Evolutionary conservation across 441 rosid species (phyloP).

Genomic region (Aleurites moluccanus): DNA sequence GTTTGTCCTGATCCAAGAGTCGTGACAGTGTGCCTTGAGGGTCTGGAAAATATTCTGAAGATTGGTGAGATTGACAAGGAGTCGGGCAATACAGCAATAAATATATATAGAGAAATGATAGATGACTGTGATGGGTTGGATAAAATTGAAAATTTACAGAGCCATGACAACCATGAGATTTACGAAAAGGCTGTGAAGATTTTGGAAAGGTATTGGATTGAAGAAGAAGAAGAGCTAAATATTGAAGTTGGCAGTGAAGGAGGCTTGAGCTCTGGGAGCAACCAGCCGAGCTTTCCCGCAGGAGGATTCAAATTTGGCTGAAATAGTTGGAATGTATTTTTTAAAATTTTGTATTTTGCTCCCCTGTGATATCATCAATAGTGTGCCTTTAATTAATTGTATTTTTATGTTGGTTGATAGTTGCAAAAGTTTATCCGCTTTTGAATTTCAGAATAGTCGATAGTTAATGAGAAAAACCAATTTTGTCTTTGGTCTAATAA

Average conservation of each 20-base stretch:
- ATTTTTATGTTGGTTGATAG: neutral
- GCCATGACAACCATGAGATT: slow-evolving; percentile 51
- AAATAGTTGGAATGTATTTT: neutral
- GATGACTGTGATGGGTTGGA: slow-evolving; percentile 76
- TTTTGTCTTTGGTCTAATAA: too few relatives aligned
- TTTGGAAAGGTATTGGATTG: slow-evolving; percentile 66
- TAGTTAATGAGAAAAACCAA: too few relatives aligned
- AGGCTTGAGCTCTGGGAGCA: neutral
- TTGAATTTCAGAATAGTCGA: too few relatives aligned
- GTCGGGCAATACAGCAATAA: slow-evolving; percentile 38
- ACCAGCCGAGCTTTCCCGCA: neutral
- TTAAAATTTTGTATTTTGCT: neutral
- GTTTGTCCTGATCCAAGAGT: slow-evolving; percentile 80
- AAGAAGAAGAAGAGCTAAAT: slow-evolving; percentile 5
- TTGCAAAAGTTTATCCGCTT: neutral
- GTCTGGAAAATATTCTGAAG: slow-evolving; percentile 81
- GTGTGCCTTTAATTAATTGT: neutral
- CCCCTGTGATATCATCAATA: neutral
- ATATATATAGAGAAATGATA: slow-evolving; percentile 62
- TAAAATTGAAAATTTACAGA: slow-evolving; percentile 70
- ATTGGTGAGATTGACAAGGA: slow-evolving; percentile 66
- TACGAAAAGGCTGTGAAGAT: slow-evolving; percentile 73
- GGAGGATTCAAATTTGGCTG: slow-evolving; percentile 19
- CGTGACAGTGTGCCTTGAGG: slow-evolving; percentile 74
- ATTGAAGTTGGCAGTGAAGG: neutral